Evolutionary conservation across 2,329 filamentous ascomycete species (phyloP).

Genomic region (Exophiala sp.): DNA sequence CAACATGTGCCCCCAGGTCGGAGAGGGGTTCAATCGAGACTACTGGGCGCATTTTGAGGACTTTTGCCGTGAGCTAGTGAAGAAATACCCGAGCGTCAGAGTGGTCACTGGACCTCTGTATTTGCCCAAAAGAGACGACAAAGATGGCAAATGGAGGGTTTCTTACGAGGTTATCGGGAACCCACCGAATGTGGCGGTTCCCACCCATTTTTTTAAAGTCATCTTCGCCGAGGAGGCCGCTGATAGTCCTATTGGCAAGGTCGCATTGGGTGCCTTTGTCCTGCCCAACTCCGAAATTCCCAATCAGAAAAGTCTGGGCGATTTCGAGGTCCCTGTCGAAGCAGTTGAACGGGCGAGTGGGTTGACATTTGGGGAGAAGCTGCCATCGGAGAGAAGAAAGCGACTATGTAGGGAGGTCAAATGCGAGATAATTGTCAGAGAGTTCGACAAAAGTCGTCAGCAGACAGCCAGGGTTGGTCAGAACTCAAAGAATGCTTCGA

Average conservation of each 20-base stretch:
- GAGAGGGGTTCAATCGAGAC: constrained; percentile 96
- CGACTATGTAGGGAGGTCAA: constrained; percentile 78
- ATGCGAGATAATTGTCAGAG: constrained; percentile 75
- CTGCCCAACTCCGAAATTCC: constrained; percentile 84
- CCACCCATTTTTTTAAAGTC: constrained; percentile 99
- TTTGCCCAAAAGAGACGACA: constrained; percentile 71
- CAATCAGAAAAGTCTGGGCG: constrained; percentile 77
- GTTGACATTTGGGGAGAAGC: constrained; percentile 77
- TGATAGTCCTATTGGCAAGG: constrained; percentile 54
- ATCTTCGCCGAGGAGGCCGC: constrained; percentile 87
- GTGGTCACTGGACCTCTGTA: constrained; percentile 93
- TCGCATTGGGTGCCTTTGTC: constrained; percentile 89
- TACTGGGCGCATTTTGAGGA: constrained; percentile 99
- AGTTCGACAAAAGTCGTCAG: constrained; percentile 61
- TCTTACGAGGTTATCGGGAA: constrained; percentile 91
- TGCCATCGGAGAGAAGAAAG: constrained; percentile 67
- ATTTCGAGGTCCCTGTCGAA: constrained; percentile 94
- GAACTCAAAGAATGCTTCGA: neutral
- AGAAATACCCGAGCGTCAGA: constrained; percentile 75
- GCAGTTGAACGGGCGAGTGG: constrained; percentile 87
- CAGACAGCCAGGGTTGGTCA: constrained; percentile 30
- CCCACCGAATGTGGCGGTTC: constrained; percentile 89
- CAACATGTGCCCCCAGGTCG: constrained; percentile 98
- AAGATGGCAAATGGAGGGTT: constrained; percentile 91
- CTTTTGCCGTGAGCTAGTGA: constrained; percentile 80